Conservation (phyloP, 441 rosid genomes). For the Melianthus villosus region DNA sequence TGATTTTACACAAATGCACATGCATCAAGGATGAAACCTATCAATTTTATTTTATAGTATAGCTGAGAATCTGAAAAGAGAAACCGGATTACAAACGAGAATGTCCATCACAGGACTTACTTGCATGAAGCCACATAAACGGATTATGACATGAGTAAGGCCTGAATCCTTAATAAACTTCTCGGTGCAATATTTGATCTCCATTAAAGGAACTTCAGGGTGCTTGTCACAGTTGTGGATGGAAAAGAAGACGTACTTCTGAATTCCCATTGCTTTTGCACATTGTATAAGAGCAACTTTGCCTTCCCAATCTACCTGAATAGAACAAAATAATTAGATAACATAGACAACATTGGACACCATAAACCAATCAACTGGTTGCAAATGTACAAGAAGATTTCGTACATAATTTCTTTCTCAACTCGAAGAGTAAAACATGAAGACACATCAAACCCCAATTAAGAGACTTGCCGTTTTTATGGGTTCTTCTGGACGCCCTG, state of each 20-base stretch:
- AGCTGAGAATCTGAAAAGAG: no score
- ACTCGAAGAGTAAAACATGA: no score
- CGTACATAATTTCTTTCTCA: no score
- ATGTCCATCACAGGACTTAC: conserved; percentile 22
- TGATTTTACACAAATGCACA: no score
- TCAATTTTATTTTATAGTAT: no score
- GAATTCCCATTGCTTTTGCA: conserved; percentile 92
- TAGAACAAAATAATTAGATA: conserved; percentile 17
- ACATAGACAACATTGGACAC: conserved; percentile 1
- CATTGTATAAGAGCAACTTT: conserved; percentile 91
- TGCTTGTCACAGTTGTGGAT: conserved; percentile 94
- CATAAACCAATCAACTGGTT: not conserved
- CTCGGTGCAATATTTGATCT: conserved; percentile 87
- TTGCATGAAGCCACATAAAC: conserved; percentile 90
- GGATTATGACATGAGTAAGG: conserved; percentile 43
- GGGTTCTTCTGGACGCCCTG: conserved; percentile 92
- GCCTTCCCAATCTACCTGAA: conserved; percentile 99
- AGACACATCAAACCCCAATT: not conserved
- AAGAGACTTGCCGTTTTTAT: conserved; percentile 46
- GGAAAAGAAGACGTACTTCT: conserved; percentile 68
- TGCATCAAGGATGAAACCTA: no score
- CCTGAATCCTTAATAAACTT: conserved; percentile 73
- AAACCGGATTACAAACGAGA: not conserved
- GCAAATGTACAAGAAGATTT: no score
- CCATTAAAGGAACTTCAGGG: conserved; percentile 91